A percentile compares a stretch with the other conserved stretches of the same genome.
Conservation (phyloP, 2,329 filamentous ascomycete genomes). For the Phaeosphaeria sp. region DNA sequence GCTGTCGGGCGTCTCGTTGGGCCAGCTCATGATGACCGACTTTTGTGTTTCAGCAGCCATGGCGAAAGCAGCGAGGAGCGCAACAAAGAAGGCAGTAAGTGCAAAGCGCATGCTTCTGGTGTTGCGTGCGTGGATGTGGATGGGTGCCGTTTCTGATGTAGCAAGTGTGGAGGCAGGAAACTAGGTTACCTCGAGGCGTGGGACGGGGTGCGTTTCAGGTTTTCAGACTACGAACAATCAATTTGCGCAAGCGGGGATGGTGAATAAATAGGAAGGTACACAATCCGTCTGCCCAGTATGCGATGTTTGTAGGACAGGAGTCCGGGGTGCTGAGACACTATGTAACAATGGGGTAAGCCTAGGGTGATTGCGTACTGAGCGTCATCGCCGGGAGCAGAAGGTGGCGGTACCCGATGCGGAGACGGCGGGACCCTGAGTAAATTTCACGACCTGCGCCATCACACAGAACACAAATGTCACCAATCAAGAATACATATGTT, state of each 20-base stretch:
- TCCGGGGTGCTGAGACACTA: background rate
- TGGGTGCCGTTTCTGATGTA: background rate
- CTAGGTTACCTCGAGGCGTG: background rate
- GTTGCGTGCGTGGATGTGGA: background rate
- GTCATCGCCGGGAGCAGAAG: slow-evolving; percentile 11
- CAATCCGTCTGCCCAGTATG: slow-evolving; percentile 1
- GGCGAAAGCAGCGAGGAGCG: slow-evolving; percentile 65
- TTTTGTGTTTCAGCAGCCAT: slow-evolving; percentile 68
- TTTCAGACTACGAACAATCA: background rate
- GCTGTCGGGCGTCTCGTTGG: slow-evolving; percentile 69
- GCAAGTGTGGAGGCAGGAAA: background rate
- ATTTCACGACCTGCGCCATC: background rate
- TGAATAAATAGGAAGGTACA: slow-evolving; percentile 4
- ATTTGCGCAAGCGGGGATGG: background rate
- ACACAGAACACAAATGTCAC: background rate
- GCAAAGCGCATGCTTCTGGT: slow-evolving; percentile 68
- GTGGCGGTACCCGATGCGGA: slow-evolving; percentile 1
- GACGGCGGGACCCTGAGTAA: background rate
- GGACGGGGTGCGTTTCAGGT: background rate
- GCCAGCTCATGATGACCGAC: slow-evolving; percentile 80
- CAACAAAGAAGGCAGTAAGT: slow-evolving; percentile 63
- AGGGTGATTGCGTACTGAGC: slow-evolving; percentile 3
- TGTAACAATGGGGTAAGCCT: background rate
- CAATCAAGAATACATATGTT: background rate
- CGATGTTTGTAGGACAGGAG: background rate